phyloP scores from a whole-genome alignment of 768 basidiomycete species.

The Clitopilus hobsonii region DNA sequence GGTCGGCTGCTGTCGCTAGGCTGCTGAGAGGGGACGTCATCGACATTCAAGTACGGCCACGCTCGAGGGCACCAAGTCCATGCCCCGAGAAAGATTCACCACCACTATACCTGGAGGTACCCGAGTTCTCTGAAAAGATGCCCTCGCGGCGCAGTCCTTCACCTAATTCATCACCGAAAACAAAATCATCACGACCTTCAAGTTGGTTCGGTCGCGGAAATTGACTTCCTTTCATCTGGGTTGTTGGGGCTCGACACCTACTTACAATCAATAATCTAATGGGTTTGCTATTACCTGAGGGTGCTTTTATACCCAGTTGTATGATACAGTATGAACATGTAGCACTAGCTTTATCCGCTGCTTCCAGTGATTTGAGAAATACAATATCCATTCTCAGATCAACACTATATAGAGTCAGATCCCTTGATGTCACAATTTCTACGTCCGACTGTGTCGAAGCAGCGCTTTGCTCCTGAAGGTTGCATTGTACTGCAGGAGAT shows the following conservation, averaged over 20 bases:
- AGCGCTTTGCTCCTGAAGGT: constrained; percentile 91
- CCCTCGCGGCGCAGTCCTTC: constrained; percentile 15
- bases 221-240: too few species aligned
- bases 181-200: constrained; percentile 6
- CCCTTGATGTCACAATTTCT: too few species aligned
- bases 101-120: constrained; percentile 40
- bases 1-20: constrained; percentile 35
- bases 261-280: too few species aligned
- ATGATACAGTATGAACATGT: too few species aligned
- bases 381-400: too few species aligned
- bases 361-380: too few species aligned
- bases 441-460: constrained; percentile 67
- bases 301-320: too few species aligned
- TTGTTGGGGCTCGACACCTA: too few species aligned
- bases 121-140: constrained; percentile 20
- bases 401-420: too few species aligned
- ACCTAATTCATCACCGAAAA: constrained; percentile 16
- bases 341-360: too few species aligned
- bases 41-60: constrained; percentile 32
- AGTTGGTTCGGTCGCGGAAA: constrained; percentile 14
- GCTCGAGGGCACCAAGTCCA: constrained; percentile 10
- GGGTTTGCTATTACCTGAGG: too few species aligned
- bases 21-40: constrained; percentile 45
- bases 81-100: constrained; percentile 19
- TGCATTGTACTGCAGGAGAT: constrained; percentile 89